Percentiles rank a stretch among this genome's conserved stretches.
These are phyloP conservation scores for Lumnitzera racemosa DNA, from an alignment of 345 rosid genomes.

Conservation along the genomic window DNA sequence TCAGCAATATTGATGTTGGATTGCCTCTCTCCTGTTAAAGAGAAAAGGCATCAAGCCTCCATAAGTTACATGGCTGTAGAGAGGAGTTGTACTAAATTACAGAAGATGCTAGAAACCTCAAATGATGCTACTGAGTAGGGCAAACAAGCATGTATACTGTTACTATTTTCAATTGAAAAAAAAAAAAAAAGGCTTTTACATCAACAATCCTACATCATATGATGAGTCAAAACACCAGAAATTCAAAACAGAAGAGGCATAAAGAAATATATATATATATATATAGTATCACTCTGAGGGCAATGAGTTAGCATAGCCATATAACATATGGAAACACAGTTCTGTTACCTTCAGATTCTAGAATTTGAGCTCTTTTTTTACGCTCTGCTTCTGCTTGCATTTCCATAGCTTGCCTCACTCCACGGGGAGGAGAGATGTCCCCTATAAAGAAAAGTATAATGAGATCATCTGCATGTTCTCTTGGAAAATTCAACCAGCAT, in stretches of 20 bases:
- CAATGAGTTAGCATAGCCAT: neutral
- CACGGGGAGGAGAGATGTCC: slow-evolving; percentile 95
- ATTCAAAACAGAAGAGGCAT: neutral
- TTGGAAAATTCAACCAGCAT: neutral
- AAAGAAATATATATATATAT: too few relatives aligned
- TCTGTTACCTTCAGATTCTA: slow-evolving; percentile 68
- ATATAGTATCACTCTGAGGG: too few relatives aligned
- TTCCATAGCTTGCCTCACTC: slow-evolving; percentile 95
- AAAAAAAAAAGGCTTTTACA: too few relatives aligned
- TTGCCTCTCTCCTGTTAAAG: slow-evolving; percentile 51
- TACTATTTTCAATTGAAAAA: too few relatives aligned
- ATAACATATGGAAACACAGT: neutral
- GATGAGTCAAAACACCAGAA: neutral
- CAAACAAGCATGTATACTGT: too few relatives aligned
- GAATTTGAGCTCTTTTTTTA: slow-evolving; percentile 85
- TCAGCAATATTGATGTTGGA: slow-evolving; percentile 76
- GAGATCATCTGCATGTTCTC: neutral
- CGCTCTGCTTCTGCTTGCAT: slow-evolving; percentile 99
- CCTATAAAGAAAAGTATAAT: slow-evolving; percentile 35
- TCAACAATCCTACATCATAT: neutral
- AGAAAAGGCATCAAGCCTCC: slow-evolving; percentile 1
- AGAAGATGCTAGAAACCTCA: too few relatives aligned
- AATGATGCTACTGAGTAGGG: too few relatives aligned
- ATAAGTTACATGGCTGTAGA: neutral
- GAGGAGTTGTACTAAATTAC: too few relatives aligned